A percentile compares a stretch with the other conserved stretches of the same genome.
These are phyloP conservation scores for Aspergillus novofumigatus DNA, from an alignment of 2,329 filamentous ascomycete species.

Conservation along the genomic window DNA sequence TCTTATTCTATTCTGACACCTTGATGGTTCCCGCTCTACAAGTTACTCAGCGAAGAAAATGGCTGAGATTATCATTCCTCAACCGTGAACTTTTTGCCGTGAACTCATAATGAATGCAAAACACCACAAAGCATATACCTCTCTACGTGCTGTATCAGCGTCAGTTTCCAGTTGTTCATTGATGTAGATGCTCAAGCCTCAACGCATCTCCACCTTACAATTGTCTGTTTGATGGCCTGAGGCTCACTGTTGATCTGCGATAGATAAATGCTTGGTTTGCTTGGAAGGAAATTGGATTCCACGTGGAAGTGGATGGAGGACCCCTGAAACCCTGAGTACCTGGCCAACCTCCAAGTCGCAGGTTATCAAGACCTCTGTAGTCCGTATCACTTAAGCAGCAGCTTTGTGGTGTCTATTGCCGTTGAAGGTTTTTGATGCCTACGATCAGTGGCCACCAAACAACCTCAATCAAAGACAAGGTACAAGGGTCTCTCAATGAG, in stretches of 20 bases:
- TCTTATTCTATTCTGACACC: no score
- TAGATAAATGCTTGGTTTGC: constrained; percentile 17
- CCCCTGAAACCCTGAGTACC: not conserved
- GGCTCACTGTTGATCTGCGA: constrained; percentile 12
- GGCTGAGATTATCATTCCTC: constrained; percentile 6
- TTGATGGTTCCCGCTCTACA: no score
- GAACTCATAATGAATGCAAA: constrained; percentile 9
- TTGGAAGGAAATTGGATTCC: not conserved
- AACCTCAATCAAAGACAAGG: no score
- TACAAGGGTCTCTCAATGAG: not conserved
- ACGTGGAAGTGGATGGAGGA: not conserved
- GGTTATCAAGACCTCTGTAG: not conserved
- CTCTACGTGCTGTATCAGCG: constrained; percentile 9
- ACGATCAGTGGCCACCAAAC: no score
- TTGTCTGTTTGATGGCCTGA: not conserved
- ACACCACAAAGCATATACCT: constrained; percentile 10
- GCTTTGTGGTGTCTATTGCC: not conserved
- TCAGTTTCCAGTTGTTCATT: not conserved
- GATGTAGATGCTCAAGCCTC: no score
- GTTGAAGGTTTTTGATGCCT: no score
- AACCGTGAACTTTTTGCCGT: not conserved
- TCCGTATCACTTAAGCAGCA: not conserved
- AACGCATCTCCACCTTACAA: not conserved
- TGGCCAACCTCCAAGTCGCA: no score
- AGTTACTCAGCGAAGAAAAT: not conserved